Evolutionary conservation across 2,329 filamentous ascomycete species (phyloP).

Genomic region (Cladosporium halotolerans): DNA sequence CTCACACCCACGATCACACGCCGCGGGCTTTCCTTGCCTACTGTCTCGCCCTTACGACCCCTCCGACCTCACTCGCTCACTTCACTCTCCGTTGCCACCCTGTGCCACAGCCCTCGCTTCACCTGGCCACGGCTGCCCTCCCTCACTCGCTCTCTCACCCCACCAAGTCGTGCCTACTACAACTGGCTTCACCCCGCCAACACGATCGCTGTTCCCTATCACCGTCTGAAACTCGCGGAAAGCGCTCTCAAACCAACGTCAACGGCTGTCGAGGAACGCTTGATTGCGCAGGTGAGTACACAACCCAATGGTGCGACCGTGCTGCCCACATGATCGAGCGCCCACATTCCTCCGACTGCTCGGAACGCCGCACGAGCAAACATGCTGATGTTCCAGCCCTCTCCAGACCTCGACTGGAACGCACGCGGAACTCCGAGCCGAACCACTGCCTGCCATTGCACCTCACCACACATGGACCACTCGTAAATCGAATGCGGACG

Average conservation of each 20-base stretch:
- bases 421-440: conserved; percentile 5
- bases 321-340: not conserved
- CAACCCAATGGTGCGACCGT: no score
- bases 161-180: not conserved
- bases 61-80: not conserved
- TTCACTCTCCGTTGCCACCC: not conserved
- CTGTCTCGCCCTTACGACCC: not conserved
- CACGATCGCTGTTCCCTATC: no score
- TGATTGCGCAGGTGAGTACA: no score
- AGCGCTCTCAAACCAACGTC: no score
- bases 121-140: no score
- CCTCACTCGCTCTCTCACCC: not conserved
- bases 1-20: not conserved
- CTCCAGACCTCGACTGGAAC: conserved; percentile 1
- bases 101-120: no score
- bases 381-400: conserved; percentile 10
- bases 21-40: conserved; percentile 4
- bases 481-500: conserved; percentile 1
- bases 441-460: not conserved
- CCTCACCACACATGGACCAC: conserved; percentile 8
- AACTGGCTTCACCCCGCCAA: no score
- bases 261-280: no score
- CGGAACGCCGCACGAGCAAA: conserved; percentile 6
- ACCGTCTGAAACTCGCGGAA: no score
- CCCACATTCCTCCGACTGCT: conserved; percentile 4